phyloP scores from a whole-genome alignment of 805 yeast genomes.

The Candida boidinii region DNA sequence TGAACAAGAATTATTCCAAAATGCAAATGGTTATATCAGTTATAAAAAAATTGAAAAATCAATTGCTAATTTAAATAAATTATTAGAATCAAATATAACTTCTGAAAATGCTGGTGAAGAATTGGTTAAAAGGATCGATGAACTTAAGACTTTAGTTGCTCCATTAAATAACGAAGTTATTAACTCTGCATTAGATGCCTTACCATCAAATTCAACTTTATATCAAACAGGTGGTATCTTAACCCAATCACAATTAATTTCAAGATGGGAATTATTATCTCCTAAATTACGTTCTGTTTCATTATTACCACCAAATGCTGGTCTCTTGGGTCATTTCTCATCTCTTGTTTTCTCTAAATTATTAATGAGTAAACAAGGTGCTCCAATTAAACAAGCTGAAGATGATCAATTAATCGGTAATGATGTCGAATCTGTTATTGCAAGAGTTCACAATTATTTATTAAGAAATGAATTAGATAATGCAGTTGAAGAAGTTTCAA shows the following conservation, averaged over 20 bases:
- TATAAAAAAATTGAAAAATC: slow-evolving; percentile 36
- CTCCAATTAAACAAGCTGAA: slow-evolving; percentile 32
- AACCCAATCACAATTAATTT: slow-evolving; percentile 66
- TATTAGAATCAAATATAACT: slow-evolving; percentile 27
- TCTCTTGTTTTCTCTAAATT: slow-evolving; percentile 71
- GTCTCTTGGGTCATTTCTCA: slow-evolving; percentile 83
- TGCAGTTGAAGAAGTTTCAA: slow-evolving; percentile 89
- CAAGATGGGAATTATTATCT: slow-evolving; percentile 70
- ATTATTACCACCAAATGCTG: slow-evolving; percentile 90
- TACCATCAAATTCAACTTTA: slow-evolving; percentile 34
- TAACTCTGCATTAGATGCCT: slow-evolving; percentile 32
- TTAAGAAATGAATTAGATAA: slow-evolving; percentile 68
- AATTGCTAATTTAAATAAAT: slow-evolving; percentile 31
- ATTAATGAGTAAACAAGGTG: slow-evolving; percentile 70
- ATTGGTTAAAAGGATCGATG: slow-evolving; percentile 33
- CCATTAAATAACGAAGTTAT: slow-evolving; percentile 27
- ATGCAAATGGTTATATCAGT: slow-evolving; percentile 29
- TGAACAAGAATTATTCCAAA: slow-evolving; percentile 32
- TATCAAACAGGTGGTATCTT: slow-evolving; percentile 48
- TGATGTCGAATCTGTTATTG: slow-evolving; percentile 83
- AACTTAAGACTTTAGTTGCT: slow-evolving; percentile 27
- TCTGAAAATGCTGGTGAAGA: slow-evolving; percentile 35
- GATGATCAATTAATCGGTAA: slow-evolving; percentile 39
- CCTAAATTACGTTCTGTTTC: slow-evolving; percentile 88
- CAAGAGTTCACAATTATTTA: slow-evolving; percentile 73